phyloP scores from a whole-genome alignment of 2,329 filamentous ascomycete genomes.

The Blastomyces percursus region DNA sequence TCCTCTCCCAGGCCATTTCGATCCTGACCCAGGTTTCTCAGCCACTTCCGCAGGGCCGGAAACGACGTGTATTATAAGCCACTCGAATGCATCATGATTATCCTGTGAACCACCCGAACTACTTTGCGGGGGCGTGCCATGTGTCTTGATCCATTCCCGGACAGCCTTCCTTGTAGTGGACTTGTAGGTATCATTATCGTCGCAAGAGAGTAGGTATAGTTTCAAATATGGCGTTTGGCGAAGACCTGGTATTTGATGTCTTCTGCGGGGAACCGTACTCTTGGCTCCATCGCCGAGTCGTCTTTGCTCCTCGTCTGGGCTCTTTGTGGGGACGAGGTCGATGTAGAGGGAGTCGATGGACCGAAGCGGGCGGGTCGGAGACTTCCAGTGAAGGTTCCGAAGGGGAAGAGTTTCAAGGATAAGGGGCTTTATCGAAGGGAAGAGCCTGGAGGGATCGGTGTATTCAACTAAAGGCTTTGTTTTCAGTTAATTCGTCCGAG shows the following conservation, averaged over 20 bases:
- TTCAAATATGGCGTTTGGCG: slow-evolving; percentile 91
- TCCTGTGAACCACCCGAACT: slow-evolving; percentile 55
- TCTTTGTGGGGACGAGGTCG: slow-evolving; percentile 62
- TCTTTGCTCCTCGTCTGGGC: slow-evolving; percentile 24
- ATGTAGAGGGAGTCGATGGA: slow-evolving; percentile 91
- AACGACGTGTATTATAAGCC: slow-evolving; percentile 87
- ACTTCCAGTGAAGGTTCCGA: slow-evolving; percentile 93
- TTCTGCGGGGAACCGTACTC: slow-evolving; percentile 40
- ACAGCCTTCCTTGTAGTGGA: slow-evolving; percentile 63
- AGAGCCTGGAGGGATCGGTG: slow-evolving; percentile 83
- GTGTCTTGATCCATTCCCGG: slow-evolving; percentile 79
- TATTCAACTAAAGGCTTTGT: slow-evolving; percentile 62
- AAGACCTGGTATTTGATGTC: slow-evolving; percentile 91
- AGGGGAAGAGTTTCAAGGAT: slow-evolving; percentile 71
- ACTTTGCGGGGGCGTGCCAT: slow-evolving; percentile 49
- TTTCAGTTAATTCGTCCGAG: slow-evolving; percentile 10
- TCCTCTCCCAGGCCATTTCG: slow-evolving; percentile 65
- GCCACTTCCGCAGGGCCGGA: slow-evolving; percentile 66
- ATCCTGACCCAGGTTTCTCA: slow-evolving; percentile 55
- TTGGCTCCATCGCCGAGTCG: slow-evolving; percentile 29
- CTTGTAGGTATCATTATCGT: slow-evolving; percentile 94
- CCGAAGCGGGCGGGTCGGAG: slow-evolving; percentile 75
- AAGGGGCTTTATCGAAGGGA: slow-evolving; percentile 66
- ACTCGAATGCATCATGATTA: slow-evolving; percentile 93
- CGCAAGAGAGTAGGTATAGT: slow-evolving; percentile 76